Conservation (phyloP, 225 moss, liverwort and hornwort genomes). For the Marchantia paleacea region DNA sequence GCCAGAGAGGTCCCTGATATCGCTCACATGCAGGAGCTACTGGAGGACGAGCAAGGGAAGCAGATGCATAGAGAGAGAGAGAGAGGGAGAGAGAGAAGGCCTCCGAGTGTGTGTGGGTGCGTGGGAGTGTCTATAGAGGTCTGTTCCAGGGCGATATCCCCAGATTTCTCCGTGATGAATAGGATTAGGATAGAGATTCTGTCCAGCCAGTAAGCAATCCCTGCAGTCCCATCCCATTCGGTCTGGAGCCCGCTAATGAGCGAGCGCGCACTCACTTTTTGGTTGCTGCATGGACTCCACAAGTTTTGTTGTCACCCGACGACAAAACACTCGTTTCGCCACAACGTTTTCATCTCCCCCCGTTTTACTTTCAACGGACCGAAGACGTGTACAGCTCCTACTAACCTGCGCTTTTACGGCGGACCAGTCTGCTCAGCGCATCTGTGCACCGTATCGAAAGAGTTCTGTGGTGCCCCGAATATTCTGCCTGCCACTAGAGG, state of each 20-base stretch:
- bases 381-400: no score
- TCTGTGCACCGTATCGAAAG: no score
- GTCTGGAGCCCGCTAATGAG: slow-evolving; percentile 2
- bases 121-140: background rate
- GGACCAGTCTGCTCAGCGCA: no score
- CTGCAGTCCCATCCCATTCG: background rate
- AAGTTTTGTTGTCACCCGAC: background rate
- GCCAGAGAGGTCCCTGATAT: background rate
- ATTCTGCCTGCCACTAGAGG: no score
- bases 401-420: no score
- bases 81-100: background rate
- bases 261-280: background rate
- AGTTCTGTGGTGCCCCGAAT: no score
- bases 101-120: no score
- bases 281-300: slow-evolving; percentile 1
- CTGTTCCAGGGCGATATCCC: background rate
- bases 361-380: background rate
- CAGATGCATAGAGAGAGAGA: background rate
- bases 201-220: slow-evolving; percentile 13
- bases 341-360: background rate
- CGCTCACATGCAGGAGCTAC: background rate
- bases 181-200: slow-evolving; percentile 22
- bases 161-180: slow-evolving; percentile 13
- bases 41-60: background rate
- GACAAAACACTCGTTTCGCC: background rate